Conservation (phyloP, 768 basidiomycete species). For the Leccinum pellstonianum region DNA sequence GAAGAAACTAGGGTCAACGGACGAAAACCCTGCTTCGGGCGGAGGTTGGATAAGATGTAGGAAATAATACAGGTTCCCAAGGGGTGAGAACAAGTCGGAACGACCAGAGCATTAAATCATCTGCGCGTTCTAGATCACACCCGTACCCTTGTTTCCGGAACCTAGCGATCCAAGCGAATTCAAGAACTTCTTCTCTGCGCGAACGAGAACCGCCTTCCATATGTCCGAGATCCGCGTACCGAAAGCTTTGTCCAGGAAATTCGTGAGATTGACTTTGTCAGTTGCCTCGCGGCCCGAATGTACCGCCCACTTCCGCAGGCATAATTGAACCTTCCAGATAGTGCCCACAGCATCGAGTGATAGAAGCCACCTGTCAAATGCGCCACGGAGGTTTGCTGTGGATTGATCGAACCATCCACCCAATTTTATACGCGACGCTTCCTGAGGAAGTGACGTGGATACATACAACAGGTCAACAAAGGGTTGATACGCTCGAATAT, state of each 20-base stretch:
- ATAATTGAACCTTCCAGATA: constrained; percentile 68
- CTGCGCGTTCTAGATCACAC: background rate
- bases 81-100: constrained; percentile 47
- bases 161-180: constrained; percentile 35
- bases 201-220: constrained; percentile 51
- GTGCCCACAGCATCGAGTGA: constrained; percentile 59
- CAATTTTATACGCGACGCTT: constrained; percentile 46
- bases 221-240: constrained; percentile 54
- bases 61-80: constrained; percentile 55
- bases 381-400: constrained; percentile 40
- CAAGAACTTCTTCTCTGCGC: constrained; percentile 46
- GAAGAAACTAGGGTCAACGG: constrained; percentile 48
- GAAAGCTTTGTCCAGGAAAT: constrained; percentile 53
- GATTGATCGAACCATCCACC: constrained; percentile 65
- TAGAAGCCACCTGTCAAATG: constrained; percentile 56
- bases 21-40: constrained; percentile 37
- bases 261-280: constrained; percentile 48
- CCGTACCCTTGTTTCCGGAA: constrained; percentile 21
- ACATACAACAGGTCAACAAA: constrained; percentile 73
- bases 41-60: constrained; percentile 48
- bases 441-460: constrained; percentile 48
- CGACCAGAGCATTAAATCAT: constrained; percentile 10
- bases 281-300: constrained; percentile 42
- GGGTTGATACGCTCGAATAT: constrained; percentile 76
- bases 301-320: constrained; percentile 46